Conservation (phyloP, 768 basidiomycete genomes). For the Suillus bovinus region DNA sequence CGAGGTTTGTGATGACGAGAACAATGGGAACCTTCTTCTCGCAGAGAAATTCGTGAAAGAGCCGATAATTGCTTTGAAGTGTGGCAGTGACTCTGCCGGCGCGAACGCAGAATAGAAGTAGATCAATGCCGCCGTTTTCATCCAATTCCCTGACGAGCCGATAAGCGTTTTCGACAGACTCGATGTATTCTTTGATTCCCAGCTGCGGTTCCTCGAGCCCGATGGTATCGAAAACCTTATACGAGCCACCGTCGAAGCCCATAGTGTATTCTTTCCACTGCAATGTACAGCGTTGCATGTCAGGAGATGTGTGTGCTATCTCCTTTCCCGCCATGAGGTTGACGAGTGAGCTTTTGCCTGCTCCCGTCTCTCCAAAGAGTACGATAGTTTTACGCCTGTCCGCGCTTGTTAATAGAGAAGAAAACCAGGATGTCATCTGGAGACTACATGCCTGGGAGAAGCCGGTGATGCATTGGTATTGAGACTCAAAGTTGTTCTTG, state of each 20-base stretch:
- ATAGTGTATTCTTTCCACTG: slow-evolving; percentile 26
- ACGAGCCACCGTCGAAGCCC: slow-evolving; percentile 15
- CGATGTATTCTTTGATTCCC: slow-evolving; percentile 29
- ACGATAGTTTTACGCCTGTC: slow-evolving; percentile 24
- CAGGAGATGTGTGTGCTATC: slow-evolving; percentile 33
- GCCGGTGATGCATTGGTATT: too few relatives aligned
- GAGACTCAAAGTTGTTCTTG: too few relatives aligned
- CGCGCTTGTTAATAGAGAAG: neutral
- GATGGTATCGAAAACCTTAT: slow-evolving; percentile 35
- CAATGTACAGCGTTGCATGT: slow-evolving; percentile 39
- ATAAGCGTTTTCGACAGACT: slow-evolving; percentile 29
- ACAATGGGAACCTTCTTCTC: slow-evolving; percentile 24
- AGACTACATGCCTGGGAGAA: neutral
- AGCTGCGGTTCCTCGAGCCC: slow-evolving; percentile 35
- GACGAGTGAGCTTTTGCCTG: slow-evolving; percentile 45
- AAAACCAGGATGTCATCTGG: too few relatives aligned
- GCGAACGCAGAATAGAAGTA: slow-evolving; percentile 44
- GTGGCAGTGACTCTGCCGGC: slow-evolving; percentile 39
- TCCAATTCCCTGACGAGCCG: slow-evolving; percentile 34
- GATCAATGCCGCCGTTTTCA: slow-evolving; percentile 37
- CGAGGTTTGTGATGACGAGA: slow-evolving; percentile 33
- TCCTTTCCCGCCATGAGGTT: slow-evolving; percentile 39
- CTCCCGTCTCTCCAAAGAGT: slow-evolving; percentile 33
- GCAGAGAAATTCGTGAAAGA: slow-evolving; percentile 44
- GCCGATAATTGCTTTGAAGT: slow-evolving; percentile 37